Evolutionary conservation across 1,284 basidiomycete genomes (phyloP).

Genomic region (Cryptococcus neoformans): DNA sequence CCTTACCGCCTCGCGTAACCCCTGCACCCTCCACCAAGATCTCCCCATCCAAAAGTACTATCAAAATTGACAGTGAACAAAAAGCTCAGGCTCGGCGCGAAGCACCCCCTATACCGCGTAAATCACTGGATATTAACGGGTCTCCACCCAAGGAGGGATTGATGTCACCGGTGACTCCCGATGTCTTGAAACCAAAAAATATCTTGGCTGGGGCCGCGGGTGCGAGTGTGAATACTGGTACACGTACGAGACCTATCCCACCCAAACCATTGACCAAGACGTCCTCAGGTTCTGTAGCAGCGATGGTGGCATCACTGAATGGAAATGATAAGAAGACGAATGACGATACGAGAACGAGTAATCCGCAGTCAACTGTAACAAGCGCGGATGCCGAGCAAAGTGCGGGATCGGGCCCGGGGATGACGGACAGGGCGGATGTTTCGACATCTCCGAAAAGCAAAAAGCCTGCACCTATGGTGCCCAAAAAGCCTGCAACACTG

Average conservation of each 20-base stretch:
- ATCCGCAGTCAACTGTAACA: background rate
- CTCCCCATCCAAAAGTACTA: no score
- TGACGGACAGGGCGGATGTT: no score
- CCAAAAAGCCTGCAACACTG: slow-evolving; percentile 23
- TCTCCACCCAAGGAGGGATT: slow-evolving; percentile 24
- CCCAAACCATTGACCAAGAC: background rate
- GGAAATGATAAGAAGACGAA: background rate
- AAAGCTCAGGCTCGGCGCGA: background rate
- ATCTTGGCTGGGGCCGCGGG: background rate
- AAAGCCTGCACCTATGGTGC: slow-evolving; percentile 18
- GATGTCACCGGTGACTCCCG: slow-evolving; percentile 18
- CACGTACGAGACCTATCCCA: background rate
- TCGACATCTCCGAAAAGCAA: slow-evolving; percentile 3
- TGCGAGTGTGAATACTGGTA: background rate
- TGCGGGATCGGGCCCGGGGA: no score
- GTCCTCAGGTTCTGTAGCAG: background rate
- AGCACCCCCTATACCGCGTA: background rate
- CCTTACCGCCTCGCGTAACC: slow-evolving; percentile 12
- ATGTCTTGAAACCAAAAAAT: slow-evolving; percentile 1
- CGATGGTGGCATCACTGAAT: background rate
- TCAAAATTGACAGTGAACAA: no score
- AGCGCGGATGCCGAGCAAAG: no score
- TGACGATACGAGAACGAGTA: background rate
- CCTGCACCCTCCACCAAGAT: background rate
- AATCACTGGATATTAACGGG: slow-evolving; percentile 21